phyloP scores from a whole-genome alignment of 192 early-diverging fungal genomes.

The Jimgerdemannia lactiflua region DNA sequence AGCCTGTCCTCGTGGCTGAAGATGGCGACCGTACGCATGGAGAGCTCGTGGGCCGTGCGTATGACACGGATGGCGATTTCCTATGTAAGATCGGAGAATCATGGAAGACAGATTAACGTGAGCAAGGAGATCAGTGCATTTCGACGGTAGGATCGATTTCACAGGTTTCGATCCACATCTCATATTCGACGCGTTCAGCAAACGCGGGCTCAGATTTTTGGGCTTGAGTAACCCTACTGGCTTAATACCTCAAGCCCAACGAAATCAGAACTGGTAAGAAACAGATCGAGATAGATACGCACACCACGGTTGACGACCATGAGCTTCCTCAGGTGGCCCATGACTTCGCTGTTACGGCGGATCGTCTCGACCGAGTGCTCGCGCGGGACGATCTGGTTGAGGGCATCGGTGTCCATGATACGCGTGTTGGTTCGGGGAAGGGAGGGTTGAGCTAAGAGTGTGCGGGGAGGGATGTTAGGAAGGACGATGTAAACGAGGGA shows the following conservation, averaged over 20 bases:
- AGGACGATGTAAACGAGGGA: no score
- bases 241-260: no score
- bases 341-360: slow-evolving; percentile 51
- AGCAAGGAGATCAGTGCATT: not conserved
- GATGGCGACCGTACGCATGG: slow-evolving; percentile 85
- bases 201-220: not conserved
- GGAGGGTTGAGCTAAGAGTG: no score
- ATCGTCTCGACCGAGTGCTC: slow-evolving; percentile 57
- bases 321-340: slow-evolving; percentile 50
- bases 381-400: slow-evolving; percentile 8
- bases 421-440: no score
- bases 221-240: no score
- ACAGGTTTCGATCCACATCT: no score
- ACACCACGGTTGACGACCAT: slow-evolving; percentile 57
- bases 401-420: not conserved
- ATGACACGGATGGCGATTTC: slow-evolving; percentile 97
- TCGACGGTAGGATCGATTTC: no score
- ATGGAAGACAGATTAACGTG: not conserved
- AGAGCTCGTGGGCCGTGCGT: slow-evolving; percentile 89
- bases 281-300: slow-evolving; percentile 10
- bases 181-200: not conserved
- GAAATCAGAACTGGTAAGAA: no score
- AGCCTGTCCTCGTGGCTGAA: slow-evolving; percentile 92
- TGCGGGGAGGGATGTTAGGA: no score
- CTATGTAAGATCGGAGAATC: slow-evolving; percentile 14